A percentile compares a stretch with the other conserved stretches of the same genome.
Conservation (phyloP, 441 rosid genomes). For the Corymbia calophylla region DNA sequence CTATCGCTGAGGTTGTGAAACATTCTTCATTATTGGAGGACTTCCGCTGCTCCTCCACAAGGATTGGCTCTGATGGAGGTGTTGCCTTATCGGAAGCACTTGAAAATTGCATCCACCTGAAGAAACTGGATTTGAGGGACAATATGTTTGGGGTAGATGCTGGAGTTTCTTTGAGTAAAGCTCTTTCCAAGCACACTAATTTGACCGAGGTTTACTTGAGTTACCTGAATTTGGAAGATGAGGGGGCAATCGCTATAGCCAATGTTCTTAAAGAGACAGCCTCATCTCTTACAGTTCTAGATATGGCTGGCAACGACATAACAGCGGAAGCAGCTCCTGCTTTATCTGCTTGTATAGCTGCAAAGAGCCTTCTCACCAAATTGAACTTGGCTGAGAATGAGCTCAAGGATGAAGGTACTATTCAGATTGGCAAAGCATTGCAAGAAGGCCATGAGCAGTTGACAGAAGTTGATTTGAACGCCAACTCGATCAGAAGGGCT, state of each 20-base stretch:
- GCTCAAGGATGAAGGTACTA: conserved; percentile 11
- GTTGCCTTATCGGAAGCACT: conserved; percentile 15
- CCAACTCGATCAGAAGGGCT: conserved; percentile 8
- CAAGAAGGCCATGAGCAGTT: conserved; percentile 4
- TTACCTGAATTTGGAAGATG: conserved; percentile 15
- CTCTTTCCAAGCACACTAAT: conserved; percentile 6
- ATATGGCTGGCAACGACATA: conserved; percentile 14
- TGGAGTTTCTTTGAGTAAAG: conserved; percentile 10
- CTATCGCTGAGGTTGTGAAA: conserved; percentile 12
- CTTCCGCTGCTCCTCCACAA: conserved; percentile 16
- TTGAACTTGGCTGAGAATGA: conserved; percentile 12
- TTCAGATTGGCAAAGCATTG: conserved; percentile 4
- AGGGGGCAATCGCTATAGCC: conserved; percentile 4
- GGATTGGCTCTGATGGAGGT: conserved; percentile 15
- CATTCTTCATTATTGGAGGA: conserved; percentile 3
- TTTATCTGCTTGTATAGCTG: conserved; percentile 1
- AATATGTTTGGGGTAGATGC: conserved; percentile 15
- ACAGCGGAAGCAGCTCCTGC: conserved; percentile 2
- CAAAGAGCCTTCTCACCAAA: conserved; percentile 1
- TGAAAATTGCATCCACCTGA: not conserved
- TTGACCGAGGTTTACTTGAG: conserved; percentile 8
- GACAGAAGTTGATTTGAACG: conserved; percentile 2
- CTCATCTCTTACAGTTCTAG: conserved; percentile 5
- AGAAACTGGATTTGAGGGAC: conserved; percentile 14
- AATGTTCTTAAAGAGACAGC: conserved; percentile 3